phyloP scores from a whole-genome alignment of 164 flowering plant genomes.

The Paratinospora sagittata region DNA sequence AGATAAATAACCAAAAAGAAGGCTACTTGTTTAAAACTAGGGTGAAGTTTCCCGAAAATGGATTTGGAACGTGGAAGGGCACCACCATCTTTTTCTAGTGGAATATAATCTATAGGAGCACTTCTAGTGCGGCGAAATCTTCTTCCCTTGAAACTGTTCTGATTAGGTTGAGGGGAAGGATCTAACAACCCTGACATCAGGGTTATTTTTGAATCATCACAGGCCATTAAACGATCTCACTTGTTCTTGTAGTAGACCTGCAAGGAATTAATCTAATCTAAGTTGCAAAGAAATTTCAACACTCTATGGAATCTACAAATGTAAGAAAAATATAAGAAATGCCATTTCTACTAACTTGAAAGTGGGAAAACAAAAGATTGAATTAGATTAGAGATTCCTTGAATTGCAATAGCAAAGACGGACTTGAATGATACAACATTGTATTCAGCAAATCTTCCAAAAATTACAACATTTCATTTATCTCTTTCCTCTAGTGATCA shows the following conservation, averaged over 20 bases:
- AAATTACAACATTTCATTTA: not conserved
- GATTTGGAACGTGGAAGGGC: conserved; percentile 23
- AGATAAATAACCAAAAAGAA: conserved; percentile 42
- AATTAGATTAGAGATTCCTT: not conserved
- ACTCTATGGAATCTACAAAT: not conserved
- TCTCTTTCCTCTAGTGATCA: not conserved
- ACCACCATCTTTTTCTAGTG: conserved; percentile 8
- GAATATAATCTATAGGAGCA: conserved; percentile 36
- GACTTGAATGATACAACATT: not conserved
- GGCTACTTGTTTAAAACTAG: conserved; percentile 36
- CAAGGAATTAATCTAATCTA: not conserved
- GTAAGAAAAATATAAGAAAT: no score
- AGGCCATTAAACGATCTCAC: conserved; percentile 8
- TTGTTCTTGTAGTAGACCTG: not conserved
- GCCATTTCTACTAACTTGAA: no score
- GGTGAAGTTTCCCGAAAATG: conserved; percentile 32
- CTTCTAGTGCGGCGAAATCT: conserved; percentile 39
- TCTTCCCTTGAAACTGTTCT: conserved; percentile 23
- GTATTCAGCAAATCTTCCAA: not conserved
- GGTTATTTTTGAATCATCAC: conserved; percentile 22
- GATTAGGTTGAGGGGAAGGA: conserved; percentile 16
- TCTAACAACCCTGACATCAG: conserved; percentile 27
- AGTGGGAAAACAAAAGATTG: no score
- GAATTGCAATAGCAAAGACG: not conserved
- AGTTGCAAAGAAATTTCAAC: not conserved